phyloP scores from a whole-genome alignment of 108 stramenopile genomes.

The Cylindrotheca closterium region DNA sequence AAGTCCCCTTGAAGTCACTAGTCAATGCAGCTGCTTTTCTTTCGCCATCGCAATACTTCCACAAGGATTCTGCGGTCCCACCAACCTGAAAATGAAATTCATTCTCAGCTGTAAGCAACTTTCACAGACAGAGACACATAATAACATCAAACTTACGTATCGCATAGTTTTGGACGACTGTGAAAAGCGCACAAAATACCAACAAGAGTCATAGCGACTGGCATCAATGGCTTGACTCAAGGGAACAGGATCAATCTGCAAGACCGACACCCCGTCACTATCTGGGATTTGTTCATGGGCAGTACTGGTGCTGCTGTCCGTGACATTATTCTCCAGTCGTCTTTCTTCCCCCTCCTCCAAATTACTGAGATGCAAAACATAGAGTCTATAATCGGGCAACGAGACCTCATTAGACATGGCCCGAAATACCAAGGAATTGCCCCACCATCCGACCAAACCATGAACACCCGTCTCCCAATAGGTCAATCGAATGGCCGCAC shows the following conservation, averaged over 20 bases:
- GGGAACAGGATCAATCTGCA: slow-evolving; percentile 54
- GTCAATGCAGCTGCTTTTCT: slow-evolving; percentile 14
- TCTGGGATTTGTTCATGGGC: too few species aligned
- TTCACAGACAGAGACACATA: slow-evolving; percentile 33
- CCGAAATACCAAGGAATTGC: slow-evolving; percentile 49
- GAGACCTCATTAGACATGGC: slow-evolving; percentile 44
- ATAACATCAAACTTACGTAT: slow-evolving; percentile 14
- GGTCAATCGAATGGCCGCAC: slow-evolving; percentile 43
- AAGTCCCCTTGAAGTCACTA: slow-evolving; percentile 59
- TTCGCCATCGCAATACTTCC: slow-evolving; percentile 54
- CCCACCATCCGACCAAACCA: slow-evolving; percentile 48
- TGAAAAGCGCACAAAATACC: slow-evolving; percentile 61
- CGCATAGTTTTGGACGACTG: slow-evolving; percentile 56
- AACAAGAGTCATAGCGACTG: slow-evolving; percentile 37
- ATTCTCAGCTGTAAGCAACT: slow-evolving; percentile 23
- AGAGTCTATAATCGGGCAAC: slow-evolving; percentile 58
- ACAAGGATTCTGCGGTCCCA: slow-evolving; percentile 70
- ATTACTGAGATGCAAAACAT: slow-evolving; percentile 34
- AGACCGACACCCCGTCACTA: background rate
- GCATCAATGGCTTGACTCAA: slow-evolving; percentile 65
- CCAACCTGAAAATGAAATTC: slow-evolving; percentile 43
- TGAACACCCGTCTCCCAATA: slow-evolving; percentile 45
- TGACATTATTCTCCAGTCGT: too few species aligned
- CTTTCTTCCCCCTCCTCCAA: background rate
- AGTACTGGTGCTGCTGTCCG: background rate